Evolutionary conservation across 2,329 filamentous ascomycete species (phyloP).

Genomic region (Cercospora sp.): DNA sequence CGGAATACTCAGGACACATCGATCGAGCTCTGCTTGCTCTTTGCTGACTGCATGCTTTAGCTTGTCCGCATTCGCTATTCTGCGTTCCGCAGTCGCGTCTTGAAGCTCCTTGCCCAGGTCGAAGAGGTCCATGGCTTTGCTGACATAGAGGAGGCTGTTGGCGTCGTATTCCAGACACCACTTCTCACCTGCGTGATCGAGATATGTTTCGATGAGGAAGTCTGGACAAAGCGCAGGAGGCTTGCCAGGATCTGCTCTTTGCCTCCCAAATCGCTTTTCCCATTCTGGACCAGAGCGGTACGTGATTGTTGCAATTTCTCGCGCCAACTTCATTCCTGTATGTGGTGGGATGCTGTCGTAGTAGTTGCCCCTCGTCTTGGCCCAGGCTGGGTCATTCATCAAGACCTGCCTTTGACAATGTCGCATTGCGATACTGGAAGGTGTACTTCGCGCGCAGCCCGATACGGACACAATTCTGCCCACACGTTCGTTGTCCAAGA

Average conservation of each 20-base stretch:
- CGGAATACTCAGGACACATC: constrained; percentile 81
- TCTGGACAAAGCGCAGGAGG: constrained; percentile 94
- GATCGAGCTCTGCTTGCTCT: constrained; percentile 41
- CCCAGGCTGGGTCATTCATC: constrained; percentile 98
- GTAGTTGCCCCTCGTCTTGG: constrained; percentile 74
- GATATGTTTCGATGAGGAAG: constrained; percentile 95
- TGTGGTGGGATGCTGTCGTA: constrained; percentile 87
- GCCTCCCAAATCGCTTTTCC: constrained; percentile 89
- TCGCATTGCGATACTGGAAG: constrained; percentile 97
- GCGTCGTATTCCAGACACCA: constrained; percentile 96
- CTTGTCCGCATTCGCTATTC: constrained; percentile 61
- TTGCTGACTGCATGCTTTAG: constrained; percentile 47
- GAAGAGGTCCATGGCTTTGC: constrained; percentile 98
- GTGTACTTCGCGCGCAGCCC: constrained; percentile 90
- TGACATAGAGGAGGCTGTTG: constrained; percentile 93
- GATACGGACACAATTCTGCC: constrained; percentile 83
- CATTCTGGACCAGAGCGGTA: constrained; percentile 96
- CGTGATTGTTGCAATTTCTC: constrained; percentile 96
- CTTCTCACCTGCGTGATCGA: constrained; percentile 97
- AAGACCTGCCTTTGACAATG: constrained; percentile 96
- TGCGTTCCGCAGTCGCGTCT: constrained; percentile 60
- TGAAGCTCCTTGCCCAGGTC: constrained; percentile 78
- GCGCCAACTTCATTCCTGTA: constrained; percentile 94
- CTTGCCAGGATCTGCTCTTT: constrained; percentile 80
- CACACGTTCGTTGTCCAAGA: constrained; percentile 79